phyloP scores from a whole-genome alignment of 2,329 filamentous ascomycete genomes.

The Nothophaeocryptopus gaeumannii region DNA sequence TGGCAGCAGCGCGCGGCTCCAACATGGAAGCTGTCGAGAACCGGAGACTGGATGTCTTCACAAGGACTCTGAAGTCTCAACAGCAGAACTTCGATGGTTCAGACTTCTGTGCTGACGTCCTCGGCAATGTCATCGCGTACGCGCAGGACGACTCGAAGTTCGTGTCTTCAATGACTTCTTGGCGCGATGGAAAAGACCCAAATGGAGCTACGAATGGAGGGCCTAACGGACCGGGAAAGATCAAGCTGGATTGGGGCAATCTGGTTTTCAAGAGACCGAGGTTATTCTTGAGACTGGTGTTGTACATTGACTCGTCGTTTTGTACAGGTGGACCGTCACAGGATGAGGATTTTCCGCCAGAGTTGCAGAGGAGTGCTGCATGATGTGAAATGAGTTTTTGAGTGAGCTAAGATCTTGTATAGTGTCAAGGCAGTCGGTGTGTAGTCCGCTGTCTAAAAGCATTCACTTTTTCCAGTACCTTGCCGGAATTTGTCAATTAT shows the following conservation, averaged over 20 bases:
- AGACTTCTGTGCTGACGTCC: constrained; percentile 22
- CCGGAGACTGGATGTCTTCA: constrained; percentile 22
- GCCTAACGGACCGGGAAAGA: constrained; percentile 7
- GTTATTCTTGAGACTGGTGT: constrained; percentile 20
- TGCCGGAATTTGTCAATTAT: no score
- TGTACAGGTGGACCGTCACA: constrained; percentile 19
- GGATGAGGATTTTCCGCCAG: constrained; percentile 23
- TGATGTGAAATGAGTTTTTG: neutral
- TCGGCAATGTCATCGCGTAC: constrained; percentile 23
- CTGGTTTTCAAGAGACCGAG: constrained; percentile 23
- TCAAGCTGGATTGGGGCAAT: constrained; percentile 24
- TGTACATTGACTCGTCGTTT: constrained; percentile 23
- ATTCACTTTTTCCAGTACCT: no score
- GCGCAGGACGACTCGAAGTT: constrained; percentile 23
- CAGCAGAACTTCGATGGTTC: constrained; percentile 24
- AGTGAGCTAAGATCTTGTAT: no score
- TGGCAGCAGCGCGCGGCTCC: constrained; percentile 21
- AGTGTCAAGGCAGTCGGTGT: no score
- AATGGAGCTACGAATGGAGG: constrained; percentile 10
- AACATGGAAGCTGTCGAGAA: constrained; percentile 21
- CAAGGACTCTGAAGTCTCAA: constrained; percentile 19
- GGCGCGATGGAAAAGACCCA: constrained; percentile 15
- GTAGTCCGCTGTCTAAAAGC: no score
- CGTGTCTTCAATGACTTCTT: constrained; percentile 20
- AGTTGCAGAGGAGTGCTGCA: constrained; percentile 19